These are phyloP conservation scores for Diaporthe sp. DNA, from an alignment of 2,329 filamentous ascomycete genomes.

Conservation along the genomic window DNA sequence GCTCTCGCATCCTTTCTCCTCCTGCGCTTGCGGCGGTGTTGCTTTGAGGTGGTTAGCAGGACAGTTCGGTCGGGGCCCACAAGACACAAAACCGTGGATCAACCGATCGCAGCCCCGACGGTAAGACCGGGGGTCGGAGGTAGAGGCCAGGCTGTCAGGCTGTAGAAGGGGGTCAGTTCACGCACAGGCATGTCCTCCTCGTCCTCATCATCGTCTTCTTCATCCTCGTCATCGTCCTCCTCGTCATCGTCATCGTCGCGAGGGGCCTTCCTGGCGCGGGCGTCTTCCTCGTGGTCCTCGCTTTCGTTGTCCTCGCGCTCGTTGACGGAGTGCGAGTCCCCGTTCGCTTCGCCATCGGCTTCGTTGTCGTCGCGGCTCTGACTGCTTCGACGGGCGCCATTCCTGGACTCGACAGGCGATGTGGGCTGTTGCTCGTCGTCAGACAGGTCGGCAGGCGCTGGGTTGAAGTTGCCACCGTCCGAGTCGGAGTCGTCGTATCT, in stretches of 20 bases:
- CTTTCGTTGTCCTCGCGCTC: conserved; percentile 46
- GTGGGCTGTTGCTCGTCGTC: conserved; percentile 70
- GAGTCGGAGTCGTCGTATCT: conserved; percentile 76
- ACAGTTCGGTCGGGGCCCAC: neutral
- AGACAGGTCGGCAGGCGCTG: conserved; percentile 78
- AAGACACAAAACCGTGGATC: too few species aligned
- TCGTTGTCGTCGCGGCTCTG: conserved; percentile 47
- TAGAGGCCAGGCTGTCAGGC: neutral
- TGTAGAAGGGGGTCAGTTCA: neutral
- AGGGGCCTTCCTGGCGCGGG: conserved; percentile 49
- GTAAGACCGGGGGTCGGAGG: neutral
- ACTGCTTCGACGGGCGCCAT: conserved; percentile 44
- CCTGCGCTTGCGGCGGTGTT: conserved; percentile 84
- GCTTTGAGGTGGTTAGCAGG: conserved; percentile 52
- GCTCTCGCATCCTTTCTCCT: conserved; percentile 75
- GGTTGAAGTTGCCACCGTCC: conserved; percentile 92
- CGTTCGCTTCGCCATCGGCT: conserved; percentile 42
- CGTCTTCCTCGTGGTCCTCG: conserved; percentile 61
- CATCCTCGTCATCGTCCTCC: conserved; percentile 51
- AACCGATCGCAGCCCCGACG: neutral
- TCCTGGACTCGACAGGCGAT: conserved; percentile 41
- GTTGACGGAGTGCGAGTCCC: conserved; percentile 40
- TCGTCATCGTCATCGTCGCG: conserved; percentile 51
- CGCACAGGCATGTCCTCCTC: conserved; percentile 42
- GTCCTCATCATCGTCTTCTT: conserved; percentile 45